These are phyloP conservation scores for Protomyces arabidopsidicola DNA, from an alignment of 1,139 yeast genomes.

Conservation along the genomic window DNA sequence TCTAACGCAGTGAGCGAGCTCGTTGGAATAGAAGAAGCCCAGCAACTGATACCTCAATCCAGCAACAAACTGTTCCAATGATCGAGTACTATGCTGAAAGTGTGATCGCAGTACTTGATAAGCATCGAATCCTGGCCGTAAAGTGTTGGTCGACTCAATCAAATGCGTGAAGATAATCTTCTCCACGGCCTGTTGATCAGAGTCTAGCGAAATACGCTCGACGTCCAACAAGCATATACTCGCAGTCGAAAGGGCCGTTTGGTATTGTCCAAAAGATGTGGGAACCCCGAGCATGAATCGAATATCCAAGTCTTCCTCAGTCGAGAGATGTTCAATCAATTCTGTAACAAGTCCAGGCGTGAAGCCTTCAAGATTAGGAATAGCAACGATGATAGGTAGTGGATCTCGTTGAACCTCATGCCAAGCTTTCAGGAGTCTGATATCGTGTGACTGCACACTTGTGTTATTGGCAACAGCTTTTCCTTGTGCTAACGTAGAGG, in stretches of 20 bases:
- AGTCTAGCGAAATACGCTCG: neutral
- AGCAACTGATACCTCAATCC: constrained; percentile 3
- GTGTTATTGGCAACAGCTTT: neutral
- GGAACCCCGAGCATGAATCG: constrained; percentile 9
- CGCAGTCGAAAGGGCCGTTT: neutral
- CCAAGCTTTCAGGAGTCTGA: constrained; percentile 12
- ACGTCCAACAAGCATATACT: constrained; percentile 2
- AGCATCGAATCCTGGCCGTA: constrained; percentile 11
- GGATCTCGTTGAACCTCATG: neutral
- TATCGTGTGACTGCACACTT: constrained; percentile 7
- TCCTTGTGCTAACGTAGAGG: neutral
- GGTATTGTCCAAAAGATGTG: constrained; percentile 9
- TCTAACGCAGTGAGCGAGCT: constrained; percentile 1
- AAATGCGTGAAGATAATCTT: neutral
- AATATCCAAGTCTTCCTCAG: neutral
- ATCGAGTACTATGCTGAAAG: constrained; percentile 8
- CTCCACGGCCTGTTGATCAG: constrained; percentile 7
- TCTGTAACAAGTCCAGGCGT: neutral
- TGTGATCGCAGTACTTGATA: constrained; percentile 2
- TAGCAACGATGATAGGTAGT: neutral
- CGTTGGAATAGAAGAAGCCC: constrained; percentile 5
- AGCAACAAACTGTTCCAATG: constrained; percentile 5
- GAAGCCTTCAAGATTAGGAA: constrained; percentile 2
- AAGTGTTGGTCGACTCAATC: neutral
- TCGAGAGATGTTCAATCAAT: neutral